Percentiles rank a stretch among this genome's conserved stretches.
Evolutionary conservation across 148 eudicot genomes (phyloP).

Genomic region (Fallopia convolvulus): DNA sequence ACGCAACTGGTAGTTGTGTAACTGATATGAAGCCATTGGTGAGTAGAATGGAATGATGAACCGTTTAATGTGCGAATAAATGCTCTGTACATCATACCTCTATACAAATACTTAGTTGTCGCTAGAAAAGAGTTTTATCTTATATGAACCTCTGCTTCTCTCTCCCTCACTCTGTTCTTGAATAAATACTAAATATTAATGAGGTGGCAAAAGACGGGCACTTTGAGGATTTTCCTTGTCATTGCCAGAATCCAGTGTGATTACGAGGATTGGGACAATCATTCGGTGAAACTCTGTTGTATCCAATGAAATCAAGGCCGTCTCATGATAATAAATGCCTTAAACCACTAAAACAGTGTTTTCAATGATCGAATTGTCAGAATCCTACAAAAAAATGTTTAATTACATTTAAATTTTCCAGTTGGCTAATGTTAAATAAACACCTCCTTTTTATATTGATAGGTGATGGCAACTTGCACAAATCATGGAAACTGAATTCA

Average conservation of each 20-base stretch:
- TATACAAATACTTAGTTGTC: background rate
- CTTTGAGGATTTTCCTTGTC: background rate
- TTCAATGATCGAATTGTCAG: background rate
- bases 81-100: constrained; percentile 1
- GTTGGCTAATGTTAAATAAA: background rate
- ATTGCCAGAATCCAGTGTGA: too few species aligned
- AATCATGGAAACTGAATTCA: background rate
- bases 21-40: background rate
- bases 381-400: background rate
- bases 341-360: background rate
- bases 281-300: background rate
- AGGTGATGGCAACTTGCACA: background rate
- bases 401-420: background rate
- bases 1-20: background rate
- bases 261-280: background rate
- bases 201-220: background rate
- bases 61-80: background rate
- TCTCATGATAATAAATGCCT: background rate
- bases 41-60: background rate
- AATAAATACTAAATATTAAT: background rate
- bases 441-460: too few species aligned
- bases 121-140: background rate
- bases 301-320: background rate
- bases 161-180: background rate
- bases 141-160: background rate